phyloP scores from a whole-genome alignment of 805 yeast genomes.

The Lipomyces starkeyi region DNA sequence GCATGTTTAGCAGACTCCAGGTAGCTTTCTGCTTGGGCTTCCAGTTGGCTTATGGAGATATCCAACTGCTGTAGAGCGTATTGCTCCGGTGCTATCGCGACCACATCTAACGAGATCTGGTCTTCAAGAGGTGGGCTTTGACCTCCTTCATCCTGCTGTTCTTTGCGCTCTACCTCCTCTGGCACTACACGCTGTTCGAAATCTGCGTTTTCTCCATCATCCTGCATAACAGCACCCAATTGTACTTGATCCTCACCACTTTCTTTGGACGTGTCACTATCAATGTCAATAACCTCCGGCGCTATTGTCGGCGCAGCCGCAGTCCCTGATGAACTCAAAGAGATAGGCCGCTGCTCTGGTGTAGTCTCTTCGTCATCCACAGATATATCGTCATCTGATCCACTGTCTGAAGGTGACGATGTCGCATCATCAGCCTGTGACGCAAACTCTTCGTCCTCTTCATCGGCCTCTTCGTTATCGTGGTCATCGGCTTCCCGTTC shows the following conservation, averaged over 20 bases:
- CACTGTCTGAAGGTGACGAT: neutral
- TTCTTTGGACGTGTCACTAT: neutral
- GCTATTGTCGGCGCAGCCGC: neutral
- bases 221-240: neutral
- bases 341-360: neutral
- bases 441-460: conserved; percentile 6
- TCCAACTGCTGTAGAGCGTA: neutral
- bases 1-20: neutral
- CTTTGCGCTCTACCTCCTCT: neutral
- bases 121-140: neutral
- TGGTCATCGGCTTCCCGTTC: neutral
- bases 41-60: neutral
- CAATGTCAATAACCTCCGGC: neutral
- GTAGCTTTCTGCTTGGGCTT: conserved; percentile 8
- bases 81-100: neutral
- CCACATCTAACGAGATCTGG: neutral
- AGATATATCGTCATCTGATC: neutral
- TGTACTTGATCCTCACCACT: neutral
- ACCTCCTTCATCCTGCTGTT: neutral
- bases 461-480: neutral
- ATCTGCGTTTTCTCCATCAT: conserved; percentile 10
- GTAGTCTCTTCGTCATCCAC: neutral
- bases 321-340: neutral
- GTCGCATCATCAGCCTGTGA: conserved; percentile 9
- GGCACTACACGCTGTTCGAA: neutral